Conservation (phyloP, 805 yeast genomes). For the Candida koratica region DNA sequence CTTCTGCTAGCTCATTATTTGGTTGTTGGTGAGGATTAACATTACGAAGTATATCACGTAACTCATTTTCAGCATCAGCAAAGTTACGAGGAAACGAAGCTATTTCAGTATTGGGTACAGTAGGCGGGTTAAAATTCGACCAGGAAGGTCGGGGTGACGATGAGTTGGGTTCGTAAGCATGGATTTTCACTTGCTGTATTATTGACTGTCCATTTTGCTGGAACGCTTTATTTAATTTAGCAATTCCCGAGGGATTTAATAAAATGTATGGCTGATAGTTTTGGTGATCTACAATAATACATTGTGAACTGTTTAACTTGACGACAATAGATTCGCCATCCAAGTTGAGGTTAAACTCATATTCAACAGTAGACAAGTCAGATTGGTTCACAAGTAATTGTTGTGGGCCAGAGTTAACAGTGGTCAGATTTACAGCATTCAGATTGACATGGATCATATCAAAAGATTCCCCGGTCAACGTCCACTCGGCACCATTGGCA, state of each 20-base stretch:
- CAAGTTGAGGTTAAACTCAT: constrained; percentile 20
- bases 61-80: background rate
- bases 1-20: no score
- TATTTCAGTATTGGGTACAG: background rate
- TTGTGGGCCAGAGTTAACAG: constrained; percentile 6
- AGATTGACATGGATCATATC: constrained; percentile 18
- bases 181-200: constrained; percentile 25
- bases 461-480: constrained; percentile 22
- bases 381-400: constrained; percentile 27
- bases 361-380: constrained; percentile 22
- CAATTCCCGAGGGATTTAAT: constrained; percentile 33
- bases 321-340: constrained; percentile 10
- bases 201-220: constrained; percentile 14
- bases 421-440: constrained; percentile 4
- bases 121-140: background rate
- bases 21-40: background rate
- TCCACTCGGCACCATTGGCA: constrained; percentile 22
- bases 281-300: constrained; percentile 33
- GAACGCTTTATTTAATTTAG: constrained; percentile 21
- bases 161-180: constrained; percentile 10
- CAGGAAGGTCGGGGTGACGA: background rate
- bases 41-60: constrained; percentile 1
- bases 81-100: background rate
- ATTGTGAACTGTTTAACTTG: constrained; percentile 36
- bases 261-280: constrained; percentile 36